Evolutionary conservation across 176 grass and related monocot species (phyloP).

Genomic region (maize (Zea mays)): DNA sequence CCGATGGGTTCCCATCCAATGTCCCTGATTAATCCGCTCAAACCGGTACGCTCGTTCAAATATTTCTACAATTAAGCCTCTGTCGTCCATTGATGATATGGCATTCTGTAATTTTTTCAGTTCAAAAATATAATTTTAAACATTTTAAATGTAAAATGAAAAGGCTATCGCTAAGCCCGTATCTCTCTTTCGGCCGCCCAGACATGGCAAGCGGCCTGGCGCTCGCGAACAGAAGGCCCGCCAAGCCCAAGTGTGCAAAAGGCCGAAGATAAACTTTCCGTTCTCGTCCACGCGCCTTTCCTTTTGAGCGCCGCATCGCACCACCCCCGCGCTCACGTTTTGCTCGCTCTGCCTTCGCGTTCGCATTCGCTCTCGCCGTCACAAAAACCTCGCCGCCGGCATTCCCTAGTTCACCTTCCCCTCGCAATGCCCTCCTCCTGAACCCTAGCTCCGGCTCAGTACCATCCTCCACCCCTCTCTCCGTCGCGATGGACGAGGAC

Average conservation of each 20-base stretch:
- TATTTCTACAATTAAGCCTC: too few relatives aligned
- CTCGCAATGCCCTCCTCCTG: not conserved
- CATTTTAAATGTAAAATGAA: too few relatives aligned
- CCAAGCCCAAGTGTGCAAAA: not conserved
- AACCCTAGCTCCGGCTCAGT: slow-evolving; percentile 21
- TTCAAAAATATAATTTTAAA: too few relatives aligned
- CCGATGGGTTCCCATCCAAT: too few relatives aligned
- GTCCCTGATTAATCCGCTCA: too few relatives aligned
- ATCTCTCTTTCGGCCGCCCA: not conserved
- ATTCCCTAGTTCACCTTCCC: not conserved
- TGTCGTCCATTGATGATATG: too few relatives aligned
- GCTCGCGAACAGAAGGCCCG: not conserved
- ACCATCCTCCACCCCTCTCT: not conserved
- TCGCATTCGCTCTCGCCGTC: not conserved
- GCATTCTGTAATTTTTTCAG: too few relatives aligned
- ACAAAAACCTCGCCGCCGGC: slow-evolving; percentile 15
- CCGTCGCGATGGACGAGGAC: slow-evolving; percentile 38
- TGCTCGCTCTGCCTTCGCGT: slow-evolving; percentile 15
- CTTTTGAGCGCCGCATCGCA: not conserved
- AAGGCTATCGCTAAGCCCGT: not conserved
- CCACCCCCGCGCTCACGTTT: slow-evolving; percentile 23
- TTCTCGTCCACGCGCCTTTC: slow-evolving; percentile 30
- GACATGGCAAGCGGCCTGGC: not conserved
- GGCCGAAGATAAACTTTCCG: not conserved
- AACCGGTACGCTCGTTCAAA: too few relatives aligned